Base-by-base conservation (phyloP, 75 land plant genomes). In the Cupressus sempervirens region DNA sequence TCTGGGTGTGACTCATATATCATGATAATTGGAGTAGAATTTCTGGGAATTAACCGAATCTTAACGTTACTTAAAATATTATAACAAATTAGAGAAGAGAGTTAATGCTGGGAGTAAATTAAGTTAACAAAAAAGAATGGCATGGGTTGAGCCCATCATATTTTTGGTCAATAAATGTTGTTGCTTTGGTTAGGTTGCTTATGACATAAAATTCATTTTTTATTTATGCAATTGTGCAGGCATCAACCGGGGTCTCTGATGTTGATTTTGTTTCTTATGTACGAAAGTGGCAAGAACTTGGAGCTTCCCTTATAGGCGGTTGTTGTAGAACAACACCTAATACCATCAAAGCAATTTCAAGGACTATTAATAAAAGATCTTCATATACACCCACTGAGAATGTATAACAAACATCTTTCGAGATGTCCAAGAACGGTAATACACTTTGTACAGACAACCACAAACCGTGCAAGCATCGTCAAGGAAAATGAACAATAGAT, bases 251-350 rank as follows among this genome's bases (percentile, higher is more conserved):
- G 23, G 96, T 94, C 26, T 87, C 95, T 32, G 98, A 96, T 87
- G 89, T 86, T 72, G 99, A 97, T 88, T 97, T 96, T 90, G 99
- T 97, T 1, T 93, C 96, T 0, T 97, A 94, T 83, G 95, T 97
- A 15, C 85, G 76, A 48, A 93, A 86, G 83, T 97, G 99, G 99
- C 89, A 87, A 45, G 92, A 97, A 81, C 91, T 88, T 15, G 99
- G 99, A 29, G 99, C 99, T 34, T 90, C 93, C 58, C 92, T 97
- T 45, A 88, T 97, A 14, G 99, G 99, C 20, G 99, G 99, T 41
- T 97, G 99, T 84, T 97, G 99, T 84, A 86, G 98, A 85, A 97
- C 99, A 0, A 97, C 99, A 65, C 99, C 99, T 45, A 87, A 86
- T 45, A 97, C 99, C 3, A 93, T 97, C 84, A 86, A 87, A 90